These are phyloP conservation scores for Trichoderma koningiopsis DNA, from an alignment of 2,329 filamentous ascomycete genomes.

Conservation along the genomic window DNA sequence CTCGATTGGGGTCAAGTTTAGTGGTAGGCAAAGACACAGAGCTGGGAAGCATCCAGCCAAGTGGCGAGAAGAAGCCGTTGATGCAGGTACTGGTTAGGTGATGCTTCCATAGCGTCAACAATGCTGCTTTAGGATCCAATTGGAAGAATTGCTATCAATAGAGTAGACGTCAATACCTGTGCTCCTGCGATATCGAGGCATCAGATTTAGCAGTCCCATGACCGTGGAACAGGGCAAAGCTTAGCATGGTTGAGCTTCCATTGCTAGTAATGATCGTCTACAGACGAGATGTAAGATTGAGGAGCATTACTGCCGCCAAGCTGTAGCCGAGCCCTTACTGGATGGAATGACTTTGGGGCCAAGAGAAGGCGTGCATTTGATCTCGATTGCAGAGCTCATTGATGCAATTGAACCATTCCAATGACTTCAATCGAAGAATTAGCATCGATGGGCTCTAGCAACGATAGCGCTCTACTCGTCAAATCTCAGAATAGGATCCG, in stretches of 20 bases:
- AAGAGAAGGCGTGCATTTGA: not conserved
- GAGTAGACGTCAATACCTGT: not conserved
- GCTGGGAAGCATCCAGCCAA: not conserved
- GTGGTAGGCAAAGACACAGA: not conserved
- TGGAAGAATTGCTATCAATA: not conserved
- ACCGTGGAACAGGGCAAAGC: constrained; percentile 13
- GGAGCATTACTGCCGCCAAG: not conserved
- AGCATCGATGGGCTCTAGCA: not conserved
- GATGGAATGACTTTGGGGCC: not conserved
- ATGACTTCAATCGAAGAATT: not conserved
- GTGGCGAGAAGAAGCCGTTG: not conserved
- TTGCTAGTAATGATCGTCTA: constrained; percentile 8
- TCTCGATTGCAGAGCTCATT: not conserved
- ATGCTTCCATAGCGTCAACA: not conserved
- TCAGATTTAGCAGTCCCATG: constrained; percentile 11
- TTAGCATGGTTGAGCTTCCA: not conserved
- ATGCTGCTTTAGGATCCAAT: not conserved
- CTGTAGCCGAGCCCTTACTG: not conserved
- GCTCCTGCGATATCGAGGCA: not conserved
- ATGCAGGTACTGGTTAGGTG: not conserved
- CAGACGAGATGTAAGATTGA: not conserved
- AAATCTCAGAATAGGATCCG: not conserved
- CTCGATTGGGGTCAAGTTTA: not conserved
- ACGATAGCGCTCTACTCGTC: not conserved
- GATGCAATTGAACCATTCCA: not conserved